Percentiles rank a stretch among this genome's conserved stretches.
Conservation (phyloP, 2,329 filamentous ascomycete species). For the Nigrospora osmanthi region DNA sequence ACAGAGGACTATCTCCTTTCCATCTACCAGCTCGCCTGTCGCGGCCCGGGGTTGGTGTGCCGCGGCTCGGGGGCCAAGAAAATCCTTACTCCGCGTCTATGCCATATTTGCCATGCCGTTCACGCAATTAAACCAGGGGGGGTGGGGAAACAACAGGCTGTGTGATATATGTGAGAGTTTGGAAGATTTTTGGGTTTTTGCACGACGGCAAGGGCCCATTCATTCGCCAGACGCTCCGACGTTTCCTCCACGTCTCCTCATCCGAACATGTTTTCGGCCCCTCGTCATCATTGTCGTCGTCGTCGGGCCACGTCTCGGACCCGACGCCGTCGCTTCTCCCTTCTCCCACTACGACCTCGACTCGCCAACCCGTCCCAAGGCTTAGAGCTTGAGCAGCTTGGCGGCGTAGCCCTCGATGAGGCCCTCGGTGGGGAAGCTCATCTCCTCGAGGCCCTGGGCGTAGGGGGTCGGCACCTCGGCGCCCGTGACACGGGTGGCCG, state of each 20-base stretch:
- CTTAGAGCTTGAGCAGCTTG: slow-evolving; percentile 60
- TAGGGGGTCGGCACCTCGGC: slow-evolving; percentile 97
- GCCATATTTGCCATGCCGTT: background rate
- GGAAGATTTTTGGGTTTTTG: no score
- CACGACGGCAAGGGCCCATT: no score
- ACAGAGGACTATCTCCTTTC: background rate
- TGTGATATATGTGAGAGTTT: background rate
- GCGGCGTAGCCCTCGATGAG: slow-evolving; percentile 82
- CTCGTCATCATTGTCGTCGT: no score
- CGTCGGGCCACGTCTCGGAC: no score
- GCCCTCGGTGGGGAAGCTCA: slow-evolving; percentile 87
- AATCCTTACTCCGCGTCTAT: slow-evolving; percentile 3
- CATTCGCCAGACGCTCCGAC: no score
- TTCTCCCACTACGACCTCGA: no score
- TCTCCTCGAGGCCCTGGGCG: slow-evolving; percentile 83
- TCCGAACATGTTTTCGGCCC: no score
- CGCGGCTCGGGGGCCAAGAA: background rate
- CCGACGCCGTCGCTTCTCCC: no score
- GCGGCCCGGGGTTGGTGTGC: background rate
- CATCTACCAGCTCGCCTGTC: background rate
- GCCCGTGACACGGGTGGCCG: slow-evolving; percentile 88
- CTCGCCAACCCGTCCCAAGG: no score
- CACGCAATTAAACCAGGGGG: background rate
- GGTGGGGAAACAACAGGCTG: background rate
- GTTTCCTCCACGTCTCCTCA: no score